A percentile compares a stretch with the other conserved stretches of the same genome.
These are phyloP conservation scores for Phanerodontia chrysosporium DNA, from an alignment of 768 basidiomycete species.

Conservation along the genomic window DNA sequence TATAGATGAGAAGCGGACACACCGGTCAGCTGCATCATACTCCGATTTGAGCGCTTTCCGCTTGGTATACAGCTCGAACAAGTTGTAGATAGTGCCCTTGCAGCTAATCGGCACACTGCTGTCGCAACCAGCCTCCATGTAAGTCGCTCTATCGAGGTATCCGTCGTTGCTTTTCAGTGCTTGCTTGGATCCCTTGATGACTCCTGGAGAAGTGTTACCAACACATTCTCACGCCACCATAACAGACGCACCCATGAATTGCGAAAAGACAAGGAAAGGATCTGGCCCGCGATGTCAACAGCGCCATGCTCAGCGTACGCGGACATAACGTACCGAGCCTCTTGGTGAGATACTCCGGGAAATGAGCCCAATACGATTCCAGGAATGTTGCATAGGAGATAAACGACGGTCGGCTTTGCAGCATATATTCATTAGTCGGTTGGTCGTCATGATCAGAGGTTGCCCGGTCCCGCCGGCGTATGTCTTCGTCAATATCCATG, in stretches of 20 bases:
- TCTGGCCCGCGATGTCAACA: constrained; percentile 32
- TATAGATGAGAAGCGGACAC: too few relatives aligned
- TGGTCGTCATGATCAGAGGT: not conserved
- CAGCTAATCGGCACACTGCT: constrained; percentile 49
- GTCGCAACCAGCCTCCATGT: constrained; percentile 46
- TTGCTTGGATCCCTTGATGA: constrained; percentile 63
- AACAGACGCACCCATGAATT: constrained; percentile 48
- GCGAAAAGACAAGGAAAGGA: constrained; percentile 55
- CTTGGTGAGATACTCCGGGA: constrained; percentile 46
- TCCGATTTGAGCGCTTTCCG: constrained; percentile 42
- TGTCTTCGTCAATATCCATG: not conserved
- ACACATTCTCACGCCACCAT: not conserved
- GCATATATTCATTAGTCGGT: constrained; percentile 19
- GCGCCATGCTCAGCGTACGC: not conserved
- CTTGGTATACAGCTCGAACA: constrained; percentile 51
- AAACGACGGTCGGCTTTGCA: constrained; percentile 16
- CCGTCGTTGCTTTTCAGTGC: constrained; percentile 33
- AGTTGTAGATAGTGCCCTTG: constrained; percentile 43
- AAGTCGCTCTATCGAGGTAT: constrained; percentile 40
- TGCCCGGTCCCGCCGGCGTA: not conserved
- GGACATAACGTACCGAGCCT: constrained; percentile 39
- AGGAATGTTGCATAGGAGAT: constrained; percentile 46
- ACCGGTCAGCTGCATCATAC: constrained; percentile 62
- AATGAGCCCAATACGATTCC: constrained; percentile 55
- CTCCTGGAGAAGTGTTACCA: constrained; percentile 29